phyloP scores from a whole-genome alignment of 768 basidiomycete species.

The Psilocybe cubensis region DNA sequence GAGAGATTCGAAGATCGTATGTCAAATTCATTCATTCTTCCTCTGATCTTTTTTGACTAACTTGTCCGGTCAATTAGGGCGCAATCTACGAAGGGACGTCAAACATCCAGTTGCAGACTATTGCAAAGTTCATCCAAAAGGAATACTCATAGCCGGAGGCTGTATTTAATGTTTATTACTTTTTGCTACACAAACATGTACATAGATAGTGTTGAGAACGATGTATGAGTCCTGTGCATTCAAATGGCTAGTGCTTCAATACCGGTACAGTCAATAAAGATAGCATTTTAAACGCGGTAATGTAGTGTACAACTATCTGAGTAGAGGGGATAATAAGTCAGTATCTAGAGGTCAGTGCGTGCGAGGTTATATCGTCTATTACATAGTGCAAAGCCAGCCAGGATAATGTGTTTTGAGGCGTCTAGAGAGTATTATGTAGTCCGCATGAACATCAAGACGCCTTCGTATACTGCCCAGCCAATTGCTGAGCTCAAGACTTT shows the following conservation, averaged over 20 bases:
- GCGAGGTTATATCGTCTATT: neutral
- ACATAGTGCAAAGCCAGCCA: neutral
- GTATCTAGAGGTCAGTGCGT: neutral
- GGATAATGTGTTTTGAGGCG: neutral
- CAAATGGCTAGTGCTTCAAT: neutral
- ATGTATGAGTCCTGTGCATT: neutral
- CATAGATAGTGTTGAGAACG: neutral
- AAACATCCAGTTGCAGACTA: conserved; percentile 98
- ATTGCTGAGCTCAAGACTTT: conserved; percentile 91
- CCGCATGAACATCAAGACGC: conserved; percentile 63
- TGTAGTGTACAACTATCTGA: conserved; percentile 1
- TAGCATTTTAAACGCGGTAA: neutral
- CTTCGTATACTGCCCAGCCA: conserved; percentile 92
- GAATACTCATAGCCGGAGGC: conserved; percentile 59
- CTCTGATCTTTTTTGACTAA: neutral
- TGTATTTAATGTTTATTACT: neutral
- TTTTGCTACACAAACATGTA: neutral
- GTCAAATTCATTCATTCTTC: conserved; percentile 29
- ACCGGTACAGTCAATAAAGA: neutral
- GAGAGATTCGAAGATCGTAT: conserved; percentile 95
- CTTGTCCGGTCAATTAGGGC: conserved; percentile 49
- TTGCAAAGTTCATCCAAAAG: conserved; percentile 90
- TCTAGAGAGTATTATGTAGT: conserved; percentile 8
- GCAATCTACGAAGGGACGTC: conserved; percentile 95
- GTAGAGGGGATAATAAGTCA: neutral